Evolutionary conservation across 306 rosid species (phyloP), one percentile per base, ranked within the genome.

Genomic region (Cucurbita pepo): DNA sequence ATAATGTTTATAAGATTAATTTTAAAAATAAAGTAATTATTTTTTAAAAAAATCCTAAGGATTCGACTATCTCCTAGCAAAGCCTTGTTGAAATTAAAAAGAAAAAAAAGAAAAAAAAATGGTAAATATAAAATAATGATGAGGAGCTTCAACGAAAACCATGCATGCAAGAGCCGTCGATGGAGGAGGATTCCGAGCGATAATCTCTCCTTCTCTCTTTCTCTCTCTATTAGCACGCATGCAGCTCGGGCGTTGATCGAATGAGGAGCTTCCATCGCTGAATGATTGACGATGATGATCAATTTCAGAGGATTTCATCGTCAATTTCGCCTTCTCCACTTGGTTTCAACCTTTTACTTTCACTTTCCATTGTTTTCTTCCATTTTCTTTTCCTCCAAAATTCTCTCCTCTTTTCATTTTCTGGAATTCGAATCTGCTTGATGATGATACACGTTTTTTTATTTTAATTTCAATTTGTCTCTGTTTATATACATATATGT

Each of bases 291-390:
- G 69, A 47, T 48, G 77, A 25, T 10, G 70, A 74, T 74, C 59
- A 62, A 30, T 55, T 36, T 72, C 72, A 34, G 16, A 78, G 67
- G 63, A 51, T 78, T 66, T 19, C 50, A 13, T 19, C 50, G 6
- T 74, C 78, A 70, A 14, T 77, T 25, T 13, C 63, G 11, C 67
- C 73, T 51, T 54, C 57, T 52, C 71, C 43, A 52, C 76, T 79
- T 30, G 22, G 76, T 74, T 79, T 60, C 72, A 37, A 45, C 71
- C 5, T 43, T 67, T 69, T 44, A 60, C 74, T 64, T 22, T 52
- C 72, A 19, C 41, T 73, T 78, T 48, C 53, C 53, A 21, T 37
- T 30, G 14, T 54, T 45, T 50, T 44, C 66, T 60, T 60, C 41
- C 25, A 14, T 18, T 58, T 21, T 51, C 62, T 57, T 12, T 40